These are phyloP conservation scores for Solanum phureja DNA, from an alignment of 257 asterid species.

Conservation along the genomic window DNA sequence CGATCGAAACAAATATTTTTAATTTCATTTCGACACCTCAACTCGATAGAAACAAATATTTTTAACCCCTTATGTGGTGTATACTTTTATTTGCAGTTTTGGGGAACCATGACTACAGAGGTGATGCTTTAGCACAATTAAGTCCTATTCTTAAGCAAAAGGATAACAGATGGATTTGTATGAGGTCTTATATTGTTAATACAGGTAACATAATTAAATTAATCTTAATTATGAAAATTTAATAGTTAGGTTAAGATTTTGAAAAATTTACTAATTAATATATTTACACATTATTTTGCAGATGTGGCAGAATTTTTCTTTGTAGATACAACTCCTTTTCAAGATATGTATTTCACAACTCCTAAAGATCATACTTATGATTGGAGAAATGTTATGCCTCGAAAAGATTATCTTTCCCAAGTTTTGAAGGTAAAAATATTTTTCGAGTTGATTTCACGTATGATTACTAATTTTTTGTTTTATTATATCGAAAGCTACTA, in stretches of 20 bases:
- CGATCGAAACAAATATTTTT: too few relatives aligned
- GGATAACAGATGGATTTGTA: constrained; percentile 56
- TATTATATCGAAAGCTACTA: not conserved
- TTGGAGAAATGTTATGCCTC: constrained; percentile 45
- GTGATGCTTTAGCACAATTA: constrained; percentile 47
- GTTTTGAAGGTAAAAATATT: constrained; percentile 26
- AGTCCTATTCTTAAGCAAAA: constrained; percentile 28
- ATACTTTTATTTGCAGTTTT: constrained; percentile 28
- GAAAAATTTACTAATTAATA: not conserved
- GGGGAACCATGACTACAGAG: constrained; percentile 72
- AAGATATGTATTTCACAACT: constrained; percentile 30
- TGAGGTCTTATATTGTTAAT: constrained; percentile 36
- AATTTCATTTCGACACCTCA: not conserved
- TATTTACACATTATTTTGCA: not conserved
- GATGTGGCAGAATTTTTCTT: constrained; percentile 53
- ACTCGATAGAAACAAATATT: not conserved
- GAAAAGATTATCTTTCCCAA: constrained; percentile 26
- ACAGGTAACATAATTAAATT: constrained; percentile 13
- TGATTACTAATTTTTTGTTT: not conserved
- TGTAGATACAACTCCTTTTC: constrained; percentile 70
- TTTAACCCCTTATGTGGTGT: not conserved
- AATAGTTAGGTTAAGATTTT: not conserved
- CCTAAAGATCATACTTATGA: constrained; percentile 40
- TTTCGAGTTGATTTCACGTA: not conserved
- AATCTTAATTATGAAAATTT: not conserved